Conservation (phyloP, 441 rosid genomes). For the Eruca vesicaria region DNA sequence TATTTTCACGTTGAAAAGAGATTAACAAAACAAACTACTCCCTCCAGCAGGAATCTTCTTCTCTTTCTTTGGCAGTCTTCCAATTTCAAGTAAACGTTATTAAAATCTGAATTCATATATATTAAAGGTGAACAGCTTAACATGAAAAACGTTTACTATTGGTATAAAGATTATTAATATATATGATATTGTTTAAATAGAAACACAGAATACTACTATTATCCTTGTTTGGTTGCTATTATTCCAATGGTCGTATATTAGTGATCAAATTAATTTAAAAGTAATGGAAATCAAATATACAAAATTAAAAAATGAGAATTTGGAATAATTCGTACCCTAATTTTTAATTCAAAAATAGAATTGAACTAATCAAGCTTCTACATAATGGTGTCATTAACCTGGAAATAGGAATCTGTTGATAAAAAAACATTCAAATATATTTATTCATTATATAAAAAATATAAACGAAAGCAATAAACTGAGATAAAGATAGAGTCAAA, state of each 20-base stretch:
- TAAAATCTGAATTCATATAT: neutral
- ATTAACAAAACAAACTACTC: neutral
- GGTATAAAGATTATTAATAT: neutral
- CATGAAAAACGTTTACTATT: neutral
- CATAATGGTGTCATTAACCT: slow-evolving; percentile 13
- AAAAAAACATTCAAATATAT: neutral
- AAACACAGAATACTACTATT: neutral
- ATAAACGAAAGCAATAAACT: neutral
- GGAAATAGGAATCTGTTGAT: neutral
- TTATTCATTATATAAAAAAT: neutral
- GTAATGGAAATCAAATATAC: neutral
- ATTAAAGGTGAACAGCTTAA: neutral
- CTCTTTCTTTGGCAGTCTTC: neutral
- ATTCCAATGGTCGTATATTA: slow-evolving; percentile 8
- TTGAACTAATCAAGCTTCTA: neutral
- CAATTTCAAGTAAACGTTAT: neutral
- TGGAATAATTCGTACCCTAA: slow-evolving; percentile 14
- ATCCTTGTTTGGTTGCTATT: slow-evolving; percentile 5
- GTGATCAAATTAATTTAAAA: slow-evolving; percentile 3
- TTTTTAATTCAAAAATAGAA: neutral
- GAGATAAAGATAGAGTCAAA: neutral
- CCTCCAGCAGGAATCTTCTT: neutral
- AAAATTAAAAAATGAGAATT: neutral
- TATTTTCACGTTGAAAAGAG: neutral
- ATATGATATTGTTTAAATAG: neutral